Conservation (phyloP, 129 eudicot species). For the Cynara cardunculus region DNA sequence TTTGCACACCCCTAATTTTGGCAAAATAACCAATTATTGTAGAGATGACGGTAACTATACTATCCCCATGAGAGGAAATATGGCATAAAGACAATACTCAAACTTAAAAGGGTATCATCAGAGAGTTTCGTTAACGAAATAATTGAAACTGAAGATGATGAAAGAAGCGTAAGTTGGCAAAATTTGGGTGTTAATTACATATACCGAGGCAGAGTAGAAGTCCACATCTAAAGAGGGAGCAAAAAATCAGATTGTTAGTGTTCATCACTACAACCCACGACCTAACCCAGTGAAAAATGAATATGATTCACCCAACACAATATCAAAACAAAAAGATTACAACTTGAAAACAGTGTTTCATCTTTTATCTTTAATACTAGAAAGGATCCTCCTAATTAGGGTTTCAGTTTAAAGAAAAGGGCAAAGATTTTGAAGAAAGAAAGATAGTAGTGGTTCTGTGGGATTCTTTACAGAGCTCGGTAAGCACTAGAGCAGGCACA, state of each 20-base stretch:
- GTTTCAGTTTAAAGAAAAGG: slow-evolving; percentile 19
- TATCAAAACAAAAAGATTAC: background rate
- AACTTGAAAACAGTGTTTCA: slow-evolving; percentile 18
- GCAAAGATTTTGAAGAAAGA: slow-evolving; percentile 30
- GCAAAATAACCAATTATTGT: too few species aligned
- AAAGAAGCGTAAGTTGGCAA: background rate
- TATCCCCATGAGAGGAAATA: too few species aligned
- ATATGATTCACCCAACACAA: too few species aligned
- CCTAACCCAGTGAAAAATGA: background rate
- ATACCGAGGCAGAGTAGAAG: slow-evolving; percentile 15
- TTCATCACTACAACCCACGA: slow-evolving; percentile 35
- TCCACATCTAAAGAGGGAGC: slow-evolving; percentile 35
- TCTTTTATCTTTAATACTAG: too few species aligned
- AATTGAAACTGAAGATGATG: background rate
- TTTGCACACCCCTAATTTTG: too few species aligned
- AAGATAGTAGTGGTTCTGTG: slow-evolving; percentile 22
- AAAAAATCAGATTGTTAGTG: slow-evolving; percentile 52
- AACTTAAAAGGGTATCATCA: background rate
- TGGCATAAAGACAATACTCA: too few species aligned
- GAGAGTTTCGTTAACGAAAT: background rate
- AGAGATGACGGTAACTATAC: too few species aligned
- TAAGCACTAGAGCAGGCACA: slow-evolving; percentile 28
- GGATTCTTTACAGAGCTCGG: slow-evolving; percentile 47
- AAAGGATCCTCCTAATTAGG: slow-evolving; percentile 18
- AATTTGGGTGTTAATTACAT: background rate